Evolutionary conservation across 1,284 basidiomycete genomes (phyloP).

Genomic region (Schizophyllum amplum): DNA sequence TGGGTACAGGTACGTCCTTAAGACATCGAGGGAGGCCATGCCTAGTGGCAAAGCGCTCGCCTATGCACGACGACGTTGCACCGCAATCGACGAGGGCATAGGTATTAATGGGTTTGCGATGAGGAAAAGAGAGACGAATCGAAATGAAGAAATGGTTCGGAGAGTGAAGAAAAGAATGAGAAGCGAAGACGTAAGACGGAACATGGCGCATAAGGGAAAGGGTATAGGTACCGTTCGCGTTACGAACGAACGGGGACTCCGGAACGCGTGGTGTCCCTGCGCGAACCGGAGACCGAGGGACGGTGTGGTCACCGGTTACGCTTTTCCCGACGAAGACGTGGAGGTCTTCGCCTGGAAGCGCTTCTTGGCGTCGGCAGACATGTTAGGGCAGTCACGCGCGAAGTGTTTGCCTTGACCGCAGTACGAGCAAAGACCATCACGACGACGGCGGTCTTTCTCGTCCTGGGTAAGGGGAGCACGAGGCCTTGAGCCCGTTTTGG

Average conservation of each 20-base stretch:
- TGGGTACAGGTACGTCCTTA: constrained; percentile 20
- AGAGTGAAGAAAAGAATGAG: constrained; percentile 6
- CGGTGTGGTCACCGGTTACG: neutral
- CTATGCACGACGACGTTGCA: constrained; percentile 24
- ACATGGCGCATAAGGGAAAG: constrained; percentile 1
- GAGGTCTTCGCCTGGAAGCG: neutral
- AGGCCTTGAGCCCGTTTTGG: neutral
- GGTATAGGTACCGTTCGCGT: neutral
- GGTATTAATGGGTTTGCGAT: constrained; percentile 15
- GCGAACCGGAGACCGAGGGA: neutral
- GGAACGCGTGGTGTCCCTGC: neutral
- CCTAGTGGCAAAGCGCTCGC: constrained; percentile 17
- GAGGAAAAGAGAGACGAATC: constrained; percentile 12
- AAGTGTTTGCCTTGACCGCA: constrained; percentile 3
- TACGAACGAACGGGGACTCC: neutral
- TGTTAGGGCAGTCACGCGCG: constrained; percentile 1
- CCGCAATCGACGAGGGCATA: constrained; percentile 18
- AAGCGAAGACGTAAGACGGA: constrained; percentile 7
- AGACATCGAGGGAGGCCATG: constrained; percentile 20
- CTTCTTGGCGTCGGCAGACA: neutral
- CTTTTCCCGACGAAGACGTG: neutral
- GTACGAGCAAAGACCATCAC: constrained; percentile 3
- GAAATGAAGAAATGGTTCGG: constrained; percentile 24
- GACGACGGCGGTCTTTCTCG: constrained; percentile 1
- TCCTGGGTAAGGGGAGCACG: constrained; percentile 5